Conservation (phyloP, 2,329 filamentous ascomycete genomes). For the Ceratocystis diversiconidia region DNA sequence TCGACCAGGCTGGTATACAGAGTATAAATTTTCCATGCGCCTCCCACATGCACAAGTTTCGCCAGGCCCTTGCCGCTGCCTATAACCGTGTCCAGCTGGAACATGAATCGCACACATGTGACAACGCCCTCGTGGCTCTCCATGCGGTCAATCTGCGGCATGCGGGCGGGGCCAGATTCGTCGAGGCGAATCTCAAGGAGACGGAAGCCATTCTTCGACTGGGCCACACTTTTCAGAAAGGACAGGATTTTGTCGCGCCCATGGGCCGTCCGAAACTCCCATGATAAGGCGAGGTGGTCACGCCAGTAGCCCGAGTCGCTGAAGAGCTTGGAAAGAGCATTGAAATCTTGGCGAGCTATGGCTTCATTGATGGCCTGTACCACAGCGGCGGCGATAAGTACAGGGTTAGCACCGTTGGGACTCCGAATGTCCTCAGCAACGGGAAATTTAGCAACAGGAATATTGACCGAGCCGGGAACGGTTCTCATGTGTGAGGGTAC, state of each 20-base stretch:
- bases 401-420: constrained; percentile 20
- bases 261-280: constrained; percentile 41
- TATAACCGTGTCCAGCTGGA: constrained; percentile 37
- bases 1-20: constrained; percentile 45
- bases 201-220: constrained; percentile 27
- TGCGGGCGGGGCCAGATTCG: constrained; percentile 27
- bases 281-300: constrained; percentile 42
- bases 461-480: constrained; percentile 40
- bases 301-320: constrained; percentile 39
- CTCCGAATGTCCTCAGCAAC: not conserved
- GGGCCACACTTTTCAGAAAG: constrained; percentile 26
- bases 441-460: constrained; percentile 31
- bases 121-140: constrained; percentile 33
- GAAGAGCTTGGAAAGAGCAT: constrained; percentile 28
- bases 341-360: constrained; percentile 27
- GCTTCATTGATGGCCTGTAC: constrained; percentile 30
- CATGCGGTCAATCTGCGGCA: constrained; percentile 33
- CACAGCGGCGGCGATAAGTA: constrained; percentile 28
- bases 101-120: constrained; percentile 42
- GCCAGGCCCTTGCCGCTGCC: constrained; percentile 44
- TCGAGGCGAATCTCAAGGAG: constrained; percentile 34
- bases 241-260: constrained; percentile 28
- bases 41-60: constrained; percentile 32
- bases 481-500: constrained; percentile 23
- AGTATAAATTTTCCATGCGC: constrained; percentile 47